Evolutionary conservation across 768 basidiomycete species (phyloP).

Genomic region (Lactarius trivialis): DNA sequence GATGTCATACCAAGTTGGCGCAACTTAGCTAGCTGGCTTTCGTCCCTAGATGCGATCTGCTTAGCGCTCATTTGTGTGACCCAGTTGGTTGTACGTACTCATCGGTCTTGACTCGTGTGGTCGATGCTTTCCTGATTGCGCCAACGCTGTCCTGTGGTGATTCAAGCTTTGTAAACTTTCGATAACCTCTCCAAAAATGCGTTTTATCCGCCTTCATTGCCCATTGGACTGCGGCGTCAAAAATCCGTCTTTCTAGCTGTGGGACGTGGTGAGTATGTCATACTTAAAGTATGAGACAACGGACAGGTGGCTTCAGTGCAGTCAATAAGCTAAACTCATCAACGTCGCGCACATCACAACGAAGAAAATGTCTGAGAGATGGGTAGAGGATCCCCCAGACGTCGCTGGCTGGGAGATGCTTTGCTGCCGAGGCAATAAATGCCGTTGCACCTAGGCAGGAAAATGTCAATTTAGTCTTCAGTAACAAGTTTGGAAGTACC

Average conservation of each 20-base stretch:
- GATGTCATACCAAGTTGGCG: slow-evolving; percentile 84
- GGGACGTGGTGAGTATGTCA: neutral
- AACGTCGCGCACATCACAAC: slow-evolving; percentile 71
- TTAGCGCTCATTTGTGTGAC: neutral
- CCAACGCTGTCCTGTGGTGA: slow-evolving; percentile 69
- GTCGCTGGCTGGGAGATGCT: slow-evolving; percentile 78
- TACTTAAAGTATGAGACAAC: slow-evolving; percentile 25
- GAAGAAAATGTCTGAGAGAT: slow-evolving; percentile 76
- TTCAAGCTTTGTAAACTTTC: slow-evolving; percentile 47
- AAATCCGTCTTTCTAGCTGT: slow-evolving; percentile 60
- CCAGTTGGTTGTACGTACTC: slow-evolving; percentile 63
- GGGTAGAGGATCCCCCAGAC: slow-evolving; percentile 98
- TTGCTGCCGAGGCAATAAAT: slow-evolving; percentile 81
- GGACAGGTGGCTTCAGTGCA: slow-evolving; percentile 72
- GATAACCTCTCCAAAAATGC: slow-evolving; percentile 66
- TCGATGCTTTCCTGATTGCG: slow-evolving; percentile 49
- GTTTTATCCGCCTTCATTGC: slow-evolving; percentile 79
- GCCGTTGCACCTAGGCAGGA: slow-evolving; percentile 61
- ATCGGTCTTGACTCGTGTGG: slow-evolving; percentile 55
- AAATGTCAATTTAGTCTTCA: neutral
- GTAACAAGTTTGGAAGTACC: slow-evolving; percentile 38
- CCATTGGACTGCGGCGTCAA: slow-evolving; percentile 84
- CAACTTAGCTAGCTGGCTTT: slow-evolving; percentile 64
- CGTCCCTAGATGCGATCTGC: slow-evolving; percentile 51
- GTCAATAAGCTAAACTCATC: slow-evolving; percentile 69